A percentile compares a stretch with the other conserved stretches of the same genome.
Conservation (phyloP, 306 rosid species). For the Carpinus viminea region DNA sequence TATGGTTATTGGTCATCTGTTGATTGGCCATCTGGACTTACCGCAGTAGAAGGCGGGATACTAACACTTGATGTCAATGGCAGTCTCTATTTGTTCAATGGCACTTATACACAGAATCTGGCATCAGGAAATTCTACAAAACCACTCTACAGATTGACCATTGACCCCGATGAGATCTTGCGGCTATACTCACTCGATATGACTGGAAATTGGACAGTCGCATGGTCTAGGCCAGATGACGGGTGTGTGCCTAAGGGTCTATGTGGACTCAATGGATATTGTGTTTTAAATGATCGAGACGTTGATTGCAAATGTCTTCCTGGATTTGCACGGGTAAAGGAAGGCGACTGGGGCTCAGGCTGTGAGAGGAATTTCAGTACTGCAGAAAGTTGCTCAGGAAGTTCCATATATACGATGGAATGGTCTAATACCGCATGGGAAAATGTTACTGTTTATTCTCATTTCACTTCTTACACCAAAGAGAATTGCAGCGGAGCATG, state of each 20-base stretch:
- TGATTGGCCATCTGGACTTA: no score
- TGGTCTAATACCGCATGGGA: neutral
- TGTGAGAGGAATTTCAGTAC: neutral
- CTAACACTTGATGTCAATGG: neutral
- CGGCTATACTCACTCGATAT: no score
- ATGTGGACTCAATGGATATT: neutral
- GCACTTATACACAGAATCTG: neutral
- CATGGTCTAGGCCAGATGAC: no score
- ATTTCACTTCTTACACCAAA: no score
- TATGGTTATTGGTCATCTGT: no score
- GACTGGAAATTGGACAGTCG: no score
- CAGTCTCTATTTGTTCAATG: neutral
- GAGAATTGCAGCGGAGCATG: neutral
- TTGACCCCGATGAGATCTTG: no score
- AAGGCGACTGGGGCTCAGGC: no score
- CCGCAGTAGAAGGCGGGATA: neutral
- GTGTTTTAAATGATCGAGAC: neutral
- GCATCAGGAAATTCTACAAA: neutral
- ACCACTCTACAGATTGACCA: no score
- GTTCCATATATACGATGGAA: neutral
- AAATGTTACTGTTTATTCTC: neutral
- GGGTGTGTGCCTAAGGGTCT: neutral
- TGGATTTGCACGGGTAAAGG: neutral
- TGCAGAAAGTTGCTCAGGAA: neutral
- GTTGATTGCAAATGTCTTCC: neutral